These are phyloP conservation scores for Debaryomyces psychrophilus DNA, from an alignment of 1,139 yeast species.

Conservation along the genomic window DNA sequence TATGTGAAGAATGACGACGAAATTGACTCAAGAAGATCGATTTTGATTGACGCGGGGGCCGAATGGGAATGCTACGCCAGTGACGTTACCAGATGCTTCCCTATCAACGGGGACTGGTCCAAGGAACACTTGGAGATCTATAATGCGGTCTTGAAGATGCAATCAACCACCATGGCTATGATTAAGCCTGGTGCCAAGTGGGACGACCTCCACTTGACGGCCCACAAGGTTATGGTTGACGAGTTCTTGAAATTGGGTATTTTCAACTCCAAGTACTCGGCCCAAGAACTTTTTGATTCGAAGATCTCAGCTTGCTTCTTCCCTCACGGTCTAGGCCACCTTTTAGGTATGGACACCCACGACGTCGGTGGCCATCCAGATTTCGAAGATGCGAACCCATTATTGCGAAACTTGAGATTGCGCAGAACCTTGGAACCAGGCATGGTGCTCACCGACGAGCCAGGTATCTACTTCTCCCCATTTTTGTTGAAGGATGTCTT, in stretches of 20 bases:
- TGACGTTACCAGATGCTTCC: constrained; percentile 95
- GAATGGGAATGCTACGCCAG: constrained; percentile 93
- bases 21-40: constrained; percentile 55
- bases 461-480: constrained; percentile 90
- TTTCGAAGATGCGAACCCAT: constrained; percentile 78
- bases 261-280: constrained; percentile 61
- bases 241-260: constrained; percentile 76
- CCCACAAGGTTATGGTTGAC: constrained; percentile 76
- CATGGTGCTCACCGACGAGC: constrained; percentile 94
- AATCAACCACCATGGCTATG: constrained; percentile 61
- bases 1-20: constrained; percentile 83
- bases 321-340: constrained; percentile 95
- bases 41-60: constrained; percentile 94
- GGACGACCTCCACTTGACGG: constrained; percentile 81
- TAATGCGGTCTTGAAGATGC: constrained; percentile 84
- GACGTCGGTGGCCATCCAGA: constrained; percentile 91
- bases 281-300: constrained; percentile 68
- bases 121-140: constrained; percentile 84
- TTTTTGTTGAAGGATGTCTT: constrained; percentile 70
- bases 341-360: constrained; percentile 93
- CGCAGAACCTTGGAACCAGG: constrained; percentile 72
- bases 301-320: constrained; percentile 77
- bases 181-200: constrained; percentile 83
- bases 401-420: constrained; percentile 75
- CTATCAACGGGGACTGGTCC: constrained; percentile 87